phyloP scores from a whole-genome alignment of 345 rosid species.

The Eucalyptus pauciflora region DNA sequence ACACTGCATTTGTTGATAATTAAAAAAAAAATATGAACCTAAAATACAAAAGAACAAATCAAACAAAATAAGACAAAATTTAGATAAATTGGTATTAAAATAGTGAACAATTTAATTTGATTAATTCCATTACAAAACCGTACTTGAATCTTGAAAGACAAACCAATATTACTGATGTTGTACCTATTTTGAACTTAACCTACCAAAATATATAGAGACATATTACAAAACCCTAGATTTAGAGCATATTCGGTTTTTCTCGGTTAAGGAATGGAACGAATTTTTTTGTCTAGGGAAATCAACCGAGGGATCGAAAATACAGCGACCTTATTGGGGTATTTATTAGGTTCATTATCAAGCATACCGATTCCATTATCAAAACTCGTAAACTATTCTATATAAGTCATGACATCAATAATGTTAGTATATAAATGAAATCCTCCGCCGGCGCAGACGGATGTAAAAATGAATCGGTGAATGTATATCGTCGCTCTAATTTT shows the following conservation, averaged over 20 bases:
- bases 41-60: background rate
- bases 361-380: background rate
- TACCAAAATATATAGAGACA: background rate
- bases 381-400: background rate
- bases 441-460: accelerated
- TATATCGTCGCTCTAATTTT: background rate
- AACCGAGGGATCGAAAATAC: background rate
- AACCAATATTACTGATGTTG: background rate
- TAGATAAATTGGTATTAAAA: too few species aligned
- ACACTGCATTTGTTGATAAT: background rate
- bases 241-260: background rate
- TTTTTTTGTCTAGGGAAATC: background rate
- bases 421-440: background rate
- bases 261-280: background rate
- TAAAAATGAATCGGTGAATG: background rate
- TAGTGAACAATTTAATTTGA: background rate
- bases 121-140: background rate
- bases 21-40: background rate
- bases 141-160: background rate
- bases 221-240: background rate
- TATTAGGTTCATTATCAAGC: background rate
- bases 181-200: background rate
- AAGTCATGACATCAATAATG: background rate
- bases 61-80: background rate
- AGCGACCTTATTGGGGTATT: background rate